Conservation (phyloP, 306 rosid species). For the Cucurbita ficifolia region DNA sequence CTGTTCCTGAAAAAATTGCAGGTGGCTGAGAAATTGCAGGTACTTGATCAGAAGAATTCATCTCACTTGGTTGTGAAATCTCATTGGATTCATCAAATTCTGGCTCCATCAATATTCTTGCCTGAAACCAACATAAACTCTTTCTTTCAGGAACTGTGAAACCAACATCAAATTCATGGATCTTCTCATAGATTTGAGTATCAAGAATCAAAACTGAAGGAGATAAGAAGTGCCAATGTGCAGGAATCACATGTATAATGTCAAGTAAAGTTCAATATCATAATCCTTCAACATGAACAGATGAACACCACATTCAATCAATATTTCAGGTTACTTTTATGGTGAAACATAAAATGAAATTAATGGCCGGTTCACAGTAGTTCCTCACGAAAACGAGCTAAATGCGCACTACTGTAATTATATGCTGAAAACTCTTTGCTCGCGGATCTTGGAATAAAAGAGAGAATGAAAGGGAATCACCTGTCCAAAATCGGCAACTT, state of each 20-base stretch:
- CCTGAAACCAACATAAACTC: slow-evolving; percentile 33
- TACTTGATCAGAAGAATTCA: slow-evolving; percentile 16
- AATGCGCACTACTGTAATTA: not conserved
- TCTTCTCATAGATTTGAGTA: not conserved
- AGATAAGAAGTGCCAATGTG: not conserved
- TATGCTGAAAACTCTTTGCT: not conserved
- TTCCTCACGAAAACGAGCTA: not conserved
- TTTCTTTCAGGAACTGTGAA: slow-evolving; percentile 15
- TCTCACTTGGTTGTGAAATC: slow-evolving; percentile 23
- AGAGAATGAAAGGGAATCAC: slow-evolving; percentile 13
- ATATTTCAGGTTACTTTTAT: not conserved
- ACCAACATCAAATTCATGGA: slow-evolving; percentile 6
- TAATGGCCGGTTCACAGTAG: too few relatives aligned
- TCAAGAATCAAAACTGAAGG: not conserved
- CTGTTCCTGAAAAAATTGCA: slow-evolving; percentile 20
- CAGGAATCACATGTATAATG: not conserved
- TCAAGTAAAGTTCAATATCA: not conserved
- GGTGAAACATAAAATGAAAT: not conserved
- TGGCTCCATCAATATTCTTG: slow-evolving; percentile 59
- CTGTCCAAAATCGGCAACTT: slow-evolving; percentile 90
- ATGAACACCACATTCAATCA: not conserved
- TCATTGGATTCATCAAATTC: slow-evolving; percentile 30
- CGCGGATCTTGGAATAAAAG: not conserved
- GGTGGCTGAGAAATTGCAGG: slow-evolving; percentile 13
- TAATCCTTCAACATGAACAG: not conserved